Base-by-base conservation (phyloP, 2,329 filamentous ascomycete genomes). In the Alternaria incomplexa region DNA sequence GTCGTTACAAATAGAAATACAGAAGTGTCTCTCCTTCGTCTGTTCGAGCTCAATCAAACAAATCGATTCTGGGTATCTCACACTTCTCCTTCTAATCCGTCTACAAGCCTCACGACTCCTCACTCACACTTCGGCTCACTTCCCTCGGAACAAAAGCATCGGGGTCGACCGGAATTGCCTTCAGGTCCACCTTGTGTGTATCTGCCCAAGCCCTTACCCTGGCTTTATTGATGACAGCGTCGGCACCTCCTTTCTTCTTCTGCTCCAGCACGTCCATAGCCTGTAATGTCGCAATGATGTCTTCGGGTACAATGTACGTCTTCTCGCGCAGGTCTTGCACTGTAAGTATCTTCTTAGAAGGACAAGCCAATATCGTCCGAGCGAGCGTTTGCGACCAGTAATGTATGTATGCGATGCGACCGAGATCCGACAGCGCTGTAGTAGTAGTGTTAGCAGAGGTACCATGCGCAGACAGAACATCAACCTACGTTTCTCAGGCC, bases 341-440 rank as follows among this genome's bases (percentile, higher is more conserved):
- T 11, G 90, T 90, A 56, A 93, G 80, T 43, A 78, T 82, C 70
- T 84, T 84, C 69, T 82, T 85, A 12, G 79, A 74, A 6, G 77
- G 80, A 48, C 79, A 79, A 9, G 77, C 65, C n/a, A 87, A 76
- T 25, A 89, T 79, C 59, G 81, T 92, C n/a, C 93, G 85, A 6
- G 90, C 90, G 65, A 97, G 89, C 70, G 96, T 92, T 46, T 91
- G 90, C 1, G 90, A 89, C 95, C 95, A 98, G 80, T 92, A 97
- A 6, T 91, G 86, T 70, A 87, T 86, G 81, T 98, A 98, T 4
- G 93, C 93, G 73, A 89, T 91, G 70, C 88, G 88, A 1, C 95
- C 95, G 51, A 97, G 86, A 65, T 95, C 91, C 20, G 92, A 96
- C 47, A 98, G 90, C 10, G 95, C 80, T 83, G 62, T 62, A 45